Conservation (phyloP, 805 yeast genomes). For the Hanseniaspora clermontiae region DNA sequence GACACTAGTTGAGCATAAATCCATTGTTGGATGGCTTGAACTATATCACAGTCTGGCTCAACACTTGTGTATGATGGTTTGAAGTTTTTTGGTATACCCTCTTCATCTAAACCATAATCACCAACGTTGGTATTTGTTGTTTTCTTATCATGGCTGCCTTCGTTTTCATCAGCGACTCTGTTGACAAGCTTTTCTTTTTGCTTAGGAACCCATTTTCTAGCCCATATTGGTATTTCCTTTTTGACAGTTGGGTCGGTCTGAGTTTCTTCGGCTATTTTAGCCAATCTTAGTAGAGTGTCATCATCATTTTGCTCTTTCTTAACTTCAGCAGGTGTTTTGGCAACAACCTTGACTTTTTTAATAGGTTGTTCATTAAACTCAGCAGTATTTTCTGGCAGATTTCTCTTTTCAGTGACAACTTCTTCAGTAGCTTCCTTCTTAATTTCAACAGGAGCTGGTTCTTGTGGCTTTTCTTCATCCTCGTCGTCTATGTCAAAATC, state of each 20-base stretch:
- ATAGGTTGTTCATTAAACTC: not conserved
- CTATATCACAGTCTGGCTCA: conserved; percentile 65
- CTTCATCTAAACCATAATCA: conserved; percentile 16
- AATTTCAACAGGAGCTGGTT: not conserved
- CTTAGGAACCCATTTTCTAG: conserved; percentile 53
- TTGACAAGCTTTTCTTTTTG: conserved; percentile 20
- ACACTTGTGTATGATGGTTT: conserved; percentile 45
- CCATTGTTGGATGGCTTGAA: conserved; percentile 79
- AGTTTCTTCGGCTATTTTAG: conserved; percentile 22
- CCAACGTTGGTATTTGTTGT: conserved; percentile 27
- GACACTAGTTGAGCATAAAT: conserved; percentile 67
- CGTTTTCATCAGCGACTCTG: conserved; percentile 23
- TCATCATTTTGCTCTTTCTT: not conserved
- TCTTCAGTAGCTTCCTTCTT: not conserved
- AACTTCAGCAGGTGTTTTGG: not conserved
- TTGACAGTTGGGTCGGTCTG: conserved; percentile 48
- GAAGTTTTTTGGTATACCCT: conserved; percentile 25
- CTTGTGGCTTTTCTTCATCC: conserved; percentile 3
- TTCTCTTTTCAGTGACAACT: not conserved
- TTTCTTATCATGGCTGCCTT: conserved; percentile 18
- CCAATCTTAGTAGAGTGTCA: conserved; percentile 1
- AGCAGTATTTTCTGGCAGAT: not conserved
- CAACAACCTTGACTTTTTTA: conserved; percentile 3
- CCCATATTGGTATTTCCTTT: conserved; percentile 67
- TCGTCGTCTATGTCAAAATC: conserved; percentile 6